Evolutionary conservation across 2,329 filamentous ascomycete species (phyloP), one percentile per base, ranked within the genome.

Genomic region (Neonectria magnoliae): DNA sequence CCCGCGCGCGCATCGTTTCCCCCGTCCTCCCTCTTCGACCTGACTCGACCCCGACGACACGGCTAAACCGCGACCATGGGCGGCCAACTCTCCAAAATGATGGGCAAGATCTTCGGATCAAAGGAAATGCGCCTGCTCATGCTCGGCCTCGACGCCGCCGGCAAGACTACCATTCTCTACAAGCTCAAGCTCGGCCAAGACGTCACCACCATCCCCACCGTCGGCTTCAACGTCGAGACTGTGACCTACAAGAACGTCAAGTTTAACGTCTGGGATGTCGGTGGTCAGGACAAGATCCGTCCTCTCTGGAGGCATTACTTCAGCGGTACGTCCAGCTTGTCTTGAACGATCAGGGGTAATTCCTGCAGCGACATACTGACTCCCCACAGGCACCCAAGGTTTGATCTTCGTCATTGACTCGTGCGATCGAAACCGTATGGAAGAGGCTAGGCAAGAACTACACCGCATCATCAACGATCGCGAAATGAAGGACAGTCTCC

Each of bases 231-330:
- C 87, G 96, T 98, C 81, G 95, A 98, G 87, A 97, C 94, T 5
- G 94, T 98, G 76, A 97, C 94, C 73, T 98, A 97, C 87, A 98
- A 98, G 88, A 98, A 98, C 81, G 94, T 98, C 82, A 97, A 98
- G 83, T 98, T 98, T 86, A 98, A 97, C 76, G 95, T 98, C 69
- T 98, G 95, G 95, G 95, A 98, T 85, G 95, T 98, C 65, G 95
- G 95, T 81, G 95, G 95, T 71, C 95, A 98, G 86, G 95, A 98
- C 88, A 98, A 98, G 90, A 98, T 98, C 77, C 89, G 95, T 72
- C 95, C 95, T 68, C 85, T 98, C 66, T 98, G 95, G 95, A 91
- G 95, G 82, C 95, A 98, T 85, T 98, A 98, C 85, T 98, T 97
- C 79, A 92, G 90, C 73, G 91, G 91, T 90, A 80, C 45, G 41